Percentiles rank a stretch among this genome's conserved stretches.
Conservation (phyloP, 129 eudicot genomes). For the Saposhnikovia divaricata region DNA sequence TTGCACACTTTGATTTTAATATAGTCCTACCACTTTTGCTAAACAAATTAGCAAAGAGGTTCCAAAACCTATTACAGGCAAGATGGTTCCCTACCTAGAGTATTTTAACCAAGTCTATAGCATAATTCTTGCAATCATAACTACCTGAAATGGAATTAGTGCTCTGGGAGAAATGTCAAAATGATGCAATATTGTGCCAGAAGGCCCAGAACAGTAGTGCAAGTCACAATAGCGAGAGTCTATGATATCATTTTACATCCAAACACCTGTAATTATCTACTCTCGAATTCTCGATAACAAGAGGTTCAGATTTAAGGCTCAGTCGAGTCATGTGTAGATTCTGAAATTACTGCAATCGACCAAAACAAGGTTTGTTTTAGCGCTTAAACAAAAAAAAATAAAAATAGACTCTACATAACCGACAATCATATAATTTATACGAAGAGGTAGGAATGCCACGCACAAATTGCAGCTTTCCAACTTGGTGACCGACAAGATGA, state of each 20-base stretch:
- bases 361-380: neutral
- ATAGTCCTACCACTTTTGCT: neutral
- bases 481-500: constrained; percentile 1
- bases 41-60: neutral
- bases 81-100: neutral
- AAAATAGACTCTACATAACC: neutral
- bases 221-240: neutral
- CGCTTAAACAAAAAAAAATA: neutral
- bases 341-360: no score
- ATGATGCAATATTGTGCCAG: neutral
- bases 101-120: neutral
- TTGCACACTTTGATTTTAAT: neutral
- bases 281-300: neutral
- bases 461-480: neutral
- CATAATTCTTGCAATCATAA: constrained; percentile 3
- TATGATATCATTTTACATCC: neutral
- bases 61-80: neutral
- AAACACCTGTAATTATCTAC: neutral
- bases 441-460: constrained; percentile 4
- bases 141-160: constrained; percentile 5
- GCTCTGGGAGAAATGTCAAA: neutral
- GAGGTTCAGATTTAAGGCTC: neutral
- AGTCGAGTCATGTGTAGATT: neutral
- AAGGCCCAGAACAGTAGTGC: neutral
- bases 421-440: neutral